A percentile compares a stretch with the other conserved stretches of the same genome.
Conservation (phyloP, 129 eudicot species). For the Kitagawia praeruptora region DNA sequence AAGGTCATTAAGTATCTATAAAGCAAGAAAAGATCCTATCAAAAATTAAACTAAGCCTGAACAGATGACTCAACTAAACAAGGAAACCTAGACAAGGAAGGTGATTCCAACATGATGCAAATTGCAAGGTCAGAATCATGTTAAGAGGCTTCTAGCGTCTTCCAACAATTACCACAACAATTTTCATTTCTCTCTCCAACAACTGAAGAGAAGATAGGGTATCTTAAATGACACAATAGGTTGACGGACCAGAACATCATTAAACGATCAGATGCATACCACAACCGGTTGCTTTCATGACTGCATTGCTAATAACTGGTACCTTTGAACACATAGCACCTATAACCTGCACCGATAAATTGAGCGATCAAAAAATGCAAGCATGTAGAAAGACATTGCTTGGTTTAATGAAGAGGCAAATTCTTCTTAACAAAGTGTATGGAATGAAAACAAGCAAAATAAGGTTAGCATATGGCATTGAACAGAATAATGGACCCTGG, state of each 20-base stretch:
- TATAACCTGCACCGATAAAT: constrained; percentile 49
- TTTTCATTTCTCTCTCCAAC: background rate
- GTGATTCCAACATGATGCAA: background rate
- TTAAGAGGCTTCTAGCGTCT: too few species aligned
- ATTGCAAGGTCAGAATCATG: too few species aligned
- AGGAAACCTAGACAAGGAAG: background rate
- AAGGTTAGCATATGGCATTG: background rate
- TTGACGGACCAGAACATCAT: background rate
- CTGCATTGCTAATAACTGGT: constrained; percentile 86
- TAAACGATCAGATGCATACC: constrained; percentile 33
- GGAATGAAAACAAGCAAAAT: background rate
- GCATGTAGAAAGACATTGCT: background rate
- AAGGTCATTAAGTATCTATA: too few species aligned
- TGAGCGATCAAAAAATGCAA: background rate
- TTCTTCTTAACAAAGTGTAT: background rate
- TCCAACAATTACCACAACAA: too few species aligned
- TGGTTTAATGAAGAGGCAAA: background rate
- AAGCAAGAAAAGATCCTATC: background rate
- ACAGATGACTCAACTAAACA: background rate
- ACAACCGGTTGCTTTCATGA: constrained; percentile 81
- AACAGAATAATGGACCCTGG: background rate
- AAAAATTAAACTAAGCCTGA: background rate
- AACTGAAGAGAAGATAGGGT: background rate
- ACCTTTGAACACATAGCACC: constrained; percentile 92
- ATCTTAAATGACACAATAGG: background rate